phyloP scores from a whole-genome alignment of 805 yeast species.

The Blastobotrys parvus region DNA sequence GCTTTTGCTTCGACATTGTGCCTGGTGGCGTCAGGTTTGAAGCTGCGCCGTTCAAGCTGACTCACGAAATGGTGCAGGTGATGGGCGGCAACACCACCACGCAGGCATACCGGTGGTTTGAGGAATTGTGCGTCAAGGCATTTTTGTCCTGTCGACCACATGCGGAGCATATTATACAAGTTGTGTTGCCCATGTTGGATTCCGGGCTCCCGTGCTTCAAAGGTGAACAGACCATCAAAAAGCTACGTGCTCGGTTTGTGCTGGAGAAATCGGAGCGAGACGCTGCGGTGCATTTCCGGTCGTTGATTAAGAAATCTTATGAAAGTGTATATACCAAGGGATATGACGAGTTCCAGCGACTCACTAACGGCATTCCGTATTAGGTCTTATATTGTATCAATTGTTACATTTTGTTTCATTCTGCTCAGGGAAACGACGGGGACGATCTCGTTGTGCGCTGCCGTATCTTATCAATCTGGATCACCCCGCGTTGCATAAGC shows the following conservation, averaged over 20 bases:
- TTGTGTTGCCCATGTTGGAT: slow-evolving; percentile 88
- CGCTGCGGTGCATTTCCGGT: slow-evolving; percentile 70
- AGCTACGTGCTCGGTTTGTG: slow-evolving; percentile 69
- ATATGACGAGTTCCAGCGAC: slow-evolving; percentile 92
- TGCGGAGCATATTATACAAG: slow-evolving; percentile 73
- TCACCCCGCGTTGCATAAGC: too few species aligned
- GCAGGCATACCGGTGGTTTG: slow-evolving; percentile 87
- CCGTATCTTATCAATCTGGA: too few species aligned
- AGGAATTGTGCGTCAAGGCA: slow-evolving; percentile 89
- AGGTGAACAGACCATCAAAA: slow-evolving; percentile 68
- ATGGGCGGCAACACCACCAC: slow-evolving; percentile 87
- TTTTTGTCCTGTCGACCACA: slow-evolving; percentile 82
- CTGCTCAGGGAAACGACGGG: too few species aligned
- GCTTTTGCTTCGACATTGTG: slow-evolving; percentile 96
- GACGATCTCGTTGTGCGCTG: too few species aligned
- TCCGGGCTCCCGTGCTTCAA: slow-evolving; percentile 96
- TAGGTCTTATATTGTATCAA: too few species aligned
- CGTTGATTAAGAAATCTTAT: slow-evolving; percentile 67
- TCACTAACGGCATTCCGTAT: slow-evolving; percentile 96
- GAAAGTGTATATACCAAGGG: slow-evolving; percentile 89
- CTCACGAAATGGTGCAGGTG: slow-evolving; percentile 92
- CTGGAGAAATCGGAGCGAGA: slow-evolving; percentile 75
- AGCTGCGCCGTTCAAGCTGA: slow-evolving; percentile 94
- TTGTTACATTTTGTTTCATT: too few species aligned
- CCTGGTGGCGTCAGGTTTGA: slow-evolving; percentile 99